A percentile compares a stretch with the other conserved stretches of the same genome.
Conservation (phyloP, 305 asterid species). For the Fraxinus latifolia region DNA sequence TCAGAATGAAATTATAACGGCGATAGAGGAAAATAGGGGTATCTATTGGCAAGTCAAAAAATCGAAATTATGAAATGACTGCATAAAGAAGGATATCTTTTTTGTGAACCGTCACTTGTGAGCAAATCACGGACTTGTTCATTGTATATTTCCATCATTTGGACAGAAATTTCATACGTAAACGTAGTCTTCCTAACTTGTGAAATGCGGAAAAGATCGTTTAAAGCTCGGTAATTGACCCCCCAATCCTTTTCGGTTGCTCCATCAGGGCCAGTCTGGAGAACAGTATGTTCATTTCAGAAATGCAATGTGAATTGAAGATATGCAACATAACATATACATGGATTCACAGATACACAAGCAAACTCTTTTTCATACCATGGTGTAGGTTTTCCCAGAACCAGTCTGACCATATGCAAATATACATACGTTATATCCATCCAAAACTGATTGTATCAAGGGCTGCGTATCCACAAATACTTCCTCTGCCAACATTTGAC, state of each 20-base stretch:
- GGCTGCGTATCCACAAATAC: conserved; percentile 78
- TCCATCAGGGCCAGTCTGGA: conserved; percentile 73
- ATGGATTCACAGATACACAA: neutral
- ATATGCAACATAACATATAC: neutral
- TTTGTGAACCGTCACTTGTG: conserved; percentile 46
- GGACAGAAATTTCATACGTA: conserved; percentile 59
- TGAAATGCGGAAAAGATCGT: conserved; percentile 63
- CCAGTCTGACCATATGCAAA: conserved; percentile 98
- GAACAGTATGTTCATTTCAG: conserved; percentile 19
- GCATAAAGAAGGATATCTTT: conserved; percentile 54
- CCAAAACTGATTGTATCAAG: conserved; percentile 83
- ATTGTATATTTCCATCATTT: conserved; percentile 82
- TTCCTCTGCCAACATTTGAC: conserved; percentile 49
- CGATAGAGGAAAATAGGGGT: neutral
- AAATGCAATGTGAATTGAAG: conserved; percentile 7
- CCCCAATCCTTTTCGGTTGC: conserved; percentile 77
- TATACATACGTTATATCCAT: conserved; percentile 88
- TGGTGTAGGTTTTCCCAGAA: conserved; percentile 88
- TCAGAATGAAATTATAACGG: neutral
- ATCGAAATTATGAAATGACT: neutral
- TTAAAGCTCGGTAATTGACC: conserved; percentile 74
- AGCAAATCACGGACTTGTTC: conserved; percentile 84
- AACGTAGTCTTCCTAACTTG: conserved; percentile 44
- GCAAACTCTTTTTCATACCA: conserved; percentile 44
- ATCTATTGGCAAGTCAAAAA: neutral